phyloP scores from a whole-genome alignment of 2,329 filamentous ascomycete species.

The Lomentospora prolificans region DNA sequence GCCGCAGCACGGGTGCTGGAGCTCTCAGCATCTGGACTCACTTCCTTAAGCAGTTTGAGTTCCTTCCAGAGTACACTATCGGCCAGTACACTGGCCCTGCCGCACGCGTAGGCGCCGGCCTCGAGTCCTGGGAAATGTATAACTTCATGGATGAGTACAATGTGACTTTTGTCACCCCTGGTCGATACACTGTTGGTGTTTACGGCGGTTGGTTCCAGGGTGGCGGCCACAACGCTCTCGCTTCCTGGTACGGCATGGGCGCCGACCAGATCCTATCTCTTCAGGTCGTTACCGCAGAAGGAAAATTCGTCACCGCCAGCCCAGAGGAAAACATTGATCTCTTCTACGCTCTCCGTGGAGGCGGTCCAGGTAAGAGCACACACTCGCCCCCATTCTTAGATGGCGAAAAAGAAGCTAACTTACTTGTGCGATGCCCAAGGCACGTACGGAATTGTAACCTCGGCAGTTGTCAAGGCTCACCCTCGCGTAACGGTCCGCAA shows the following conservation, averaged over 20 bases:
- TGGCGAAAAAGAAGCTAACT: background rate
- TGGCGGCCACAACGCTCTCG: conserved; percentile 41
- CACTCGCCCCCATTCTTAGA: background rate
- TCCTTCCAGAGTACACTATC: conserved; percentile 29
- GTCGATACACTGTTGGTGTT: conserved; percentile 38
- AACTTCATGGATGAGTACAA: conserved; percentile 21
- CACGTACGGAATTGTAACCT: conserved; percentile 34
- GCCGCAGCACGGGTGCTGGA: conserved; percentile 28
- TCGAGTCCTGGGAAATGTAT: conserved; percentile 36
- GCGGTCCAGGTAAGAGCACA: conserved; percentile 18
- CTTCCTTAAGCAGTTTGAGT: conserved; percentile 28
- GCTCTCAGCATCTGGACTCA: conserved; percentile 29
- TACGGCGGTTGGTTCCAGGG: conserved; percentile 47
- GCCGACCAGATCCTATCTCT: conserved; percentile 38
- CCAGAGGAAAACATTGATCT: conserved; percentile 31
- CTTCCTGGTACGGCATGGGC: conserved; percentile 28
- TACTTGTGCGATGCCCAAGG: conserved; percentile 13
- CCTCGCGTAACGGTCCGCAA: conserved; percentile 23
- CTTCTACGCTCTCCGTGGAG: conserved; percentile 40
- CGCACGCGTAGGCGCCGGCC: conserved; percentile 44
- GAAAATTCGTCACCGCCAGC: conserved; percentile 31
- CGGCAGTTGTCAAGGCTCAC: conserved; percentile 25
- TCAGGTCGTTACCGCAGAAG: conserved; percentile 37
- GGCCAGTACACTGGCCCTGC: conserved; percentile 37
- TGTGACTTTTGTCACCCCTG: conserved; percentile 11